These are phyloP conservation scores for Heliamphora exappendiculata DNA, from an alignment of 148 eudicot genomes.

Conservation along the genomic window DNA sequence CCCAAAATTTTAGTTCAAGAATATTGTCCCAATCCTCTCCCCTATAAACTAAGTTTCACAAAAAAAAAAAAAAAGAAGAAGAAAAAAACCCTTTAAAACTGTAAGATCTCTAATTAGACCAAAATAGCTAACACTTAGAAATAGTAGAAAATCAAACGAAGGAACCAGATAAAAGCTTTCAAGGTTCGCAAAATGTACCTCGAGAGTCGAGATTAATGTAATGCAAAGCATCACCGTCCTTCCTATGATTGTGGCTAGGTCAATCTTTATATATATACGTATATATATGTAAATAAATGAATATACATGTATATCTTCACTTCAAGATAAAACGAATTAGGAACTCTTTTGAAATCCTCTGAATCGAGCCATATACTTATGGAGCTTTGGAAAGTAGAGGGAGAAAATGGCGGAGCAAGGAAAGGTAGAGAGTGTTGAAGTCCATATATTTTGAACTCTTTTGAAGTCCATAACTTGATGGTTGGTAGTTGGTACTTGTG, in stretches of 20 bases:
- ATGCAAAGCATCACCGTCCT: slow-evolving; percentile 51
- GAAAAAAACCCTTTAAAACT: no score
- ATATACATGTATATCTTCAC: neutral
- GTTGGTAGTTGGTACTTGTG: no score
- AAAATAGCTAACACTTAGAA: no score
- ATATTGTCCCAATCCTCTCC: no score
- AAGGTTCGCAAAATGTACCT: slow-evolving; percentile 32
- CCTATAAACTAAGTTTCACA: no score
- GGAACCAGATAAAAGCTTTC: slow-evolving; percentile 15
- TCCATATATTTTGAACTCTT: no score
- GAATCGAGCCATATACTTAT: slow-evolving; percentile 24
- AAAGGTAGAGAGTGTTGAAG: slow-evolving; percentile 21
- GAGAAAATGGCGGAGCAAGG: slow-evolving; percentile 44
- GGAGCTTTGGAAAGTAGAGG: slow-evolving; percentile 8
- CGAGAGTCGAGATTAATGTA: slow-evolving; percentile 31
- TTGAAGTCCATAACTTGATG: no score
- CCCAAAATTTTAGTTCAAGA: no score
- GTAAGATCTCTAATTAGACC: no score
- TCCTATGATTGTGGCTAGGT: slow-evolving; percentile 49
- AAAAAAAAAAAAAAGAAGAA: no score
- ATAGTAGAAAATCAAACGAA: neutral
- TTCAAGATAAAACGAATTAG: neutral
- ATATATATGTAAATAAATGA: neutral
- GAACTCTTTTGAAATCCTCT: slow-evolving; percentile 22
- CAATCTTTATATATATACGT: neutral